Conservation (phyloP, 225 moss, liverwort and hornwort species). For the Pleurozium schreberi region DNA sequence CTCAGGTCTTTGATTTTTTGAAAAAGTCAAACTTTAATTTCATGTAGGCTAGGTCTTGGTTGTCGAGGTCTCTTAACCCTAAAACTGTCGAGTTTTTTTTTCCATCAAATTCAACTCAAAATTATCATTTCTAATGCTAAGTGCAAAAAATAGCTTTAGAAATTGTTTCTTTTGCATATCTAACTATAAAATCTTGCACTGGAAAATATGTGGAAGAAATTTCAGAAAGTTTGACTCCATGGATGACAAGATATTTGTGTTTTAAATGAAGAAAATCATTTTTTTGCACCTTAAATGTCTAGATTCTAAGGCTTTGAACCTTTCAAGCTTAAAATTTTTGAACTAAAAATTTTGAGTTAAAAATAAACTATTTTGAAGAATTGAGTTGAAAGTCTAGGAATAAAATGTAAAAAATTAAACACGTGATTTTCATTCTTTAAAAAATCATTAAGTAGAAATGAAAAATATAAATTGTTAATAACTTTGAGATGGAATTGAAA, state of each 20-base stretch:
- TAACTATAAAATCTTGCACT: neutral
- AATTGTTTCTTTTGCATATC: neutral
- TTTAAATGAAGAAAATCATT: neutral
- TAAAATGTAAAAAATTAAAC: accelerated
- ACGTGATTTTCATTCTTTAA: neutral
- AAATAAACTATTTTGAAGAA: neutral
- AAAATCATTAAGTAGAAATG: neutral
- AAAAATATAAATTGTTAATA: neutral
- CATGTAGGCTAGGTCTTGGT: neutral
- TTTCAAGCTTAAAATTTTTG: neutral
- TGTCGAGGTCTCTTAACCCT: neutral
- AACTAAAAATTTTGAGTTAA: neutral
- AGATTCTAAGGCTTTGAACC: neutral
- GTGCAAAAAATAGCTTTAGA: neutral
- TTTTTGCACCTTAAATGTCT: too few species aligned
- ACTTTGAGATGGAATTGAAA: neutral
- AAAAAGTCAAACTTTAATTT: neutral
- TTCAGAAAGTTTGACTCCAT: accelerated
- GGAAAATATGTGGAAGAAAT: too few species aligned
- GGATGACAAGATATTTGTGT: neutral
- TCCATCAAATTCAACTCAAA: neutral
- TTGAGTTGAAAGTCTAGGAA: neutral
- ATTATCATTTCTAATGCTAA: neutral
- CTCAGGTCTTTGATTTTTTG: neutral
- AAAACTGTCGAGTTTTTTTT: too few species aligned